Conservation (phyloP, 2,329 filamentous ascomycete genomes). For the Neoarthrinium moseri region DNA sequence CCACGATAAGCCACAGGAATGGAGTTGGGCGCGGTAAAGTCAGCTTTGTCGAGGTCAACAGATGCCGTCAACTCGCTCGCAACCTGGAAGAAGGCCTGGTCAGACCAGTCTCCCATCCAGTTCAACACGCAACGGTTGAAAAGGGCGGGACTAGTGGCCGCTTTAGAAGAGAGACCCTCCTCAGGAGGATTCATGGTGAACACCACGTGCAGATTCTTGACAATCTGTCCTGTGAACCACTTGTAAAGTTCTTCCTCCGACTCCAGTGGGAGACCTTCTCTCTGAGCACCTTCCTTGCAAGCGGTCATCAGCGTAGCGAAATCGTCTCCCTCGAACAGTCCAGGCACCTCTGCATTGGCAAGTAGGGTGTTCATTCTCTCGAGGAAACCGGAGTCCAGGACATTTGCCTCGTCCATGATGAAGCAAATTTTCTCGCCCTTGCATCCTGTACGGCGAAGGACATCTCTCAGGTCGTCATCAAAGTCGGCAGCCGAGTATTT, state of each 20-base stretch:
- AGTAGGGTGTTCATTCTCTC: slow-evolving; percentile 99
- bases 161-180: slow-evolving; percentile 91
- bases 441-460: slow-evolving; percentile 89
- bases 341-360: slow-evolving; percentile 98
- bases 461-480: slow-evolving; percentile 92
- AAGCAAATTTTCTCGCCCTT: slow-evolving; percentile 99
- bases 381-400: slow-evolving; percentile 96
- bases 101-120: slow-evolving; percentile 99
- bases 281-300: slow-evolving; percentile 96
- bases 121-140: slow-evolving; percentile 99
- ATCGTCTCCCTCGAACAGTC: slow-evolving; percentile 98
- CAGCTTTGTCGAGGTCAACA: slow-evolving; percentile 88
- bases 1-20: slow-evolving; percentile 91
- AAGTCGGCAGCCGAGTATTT: slow-evolving; percentile 99
- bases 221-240: slow-evolving; percentile 99
- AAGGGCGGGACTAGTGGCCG: slow-evolving; percentile 92
- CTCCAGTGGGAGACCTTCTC: slow-evolving; percentile 90
- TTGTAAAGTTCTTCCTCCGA: slow-evolving; percentile 99
- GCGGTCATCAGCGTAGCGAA: slow-evolving; percentile 98
- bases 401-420: slow-evolving; percentile 99
- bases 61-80: slow-evolving; percentile 92
- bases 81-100: slow-evolving; percentile 97
- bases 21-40: slow-evolving; percentile 82
- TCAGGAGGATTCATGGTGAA: slow-evolving; percentile 99
- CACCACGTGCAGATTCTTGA: slow-evolving; percentile 97